Evolutionary conservation across 2,329 filamentous ascomycete genomes (phyloP).

Genomic region (Aspergillus sp.): DNA sequence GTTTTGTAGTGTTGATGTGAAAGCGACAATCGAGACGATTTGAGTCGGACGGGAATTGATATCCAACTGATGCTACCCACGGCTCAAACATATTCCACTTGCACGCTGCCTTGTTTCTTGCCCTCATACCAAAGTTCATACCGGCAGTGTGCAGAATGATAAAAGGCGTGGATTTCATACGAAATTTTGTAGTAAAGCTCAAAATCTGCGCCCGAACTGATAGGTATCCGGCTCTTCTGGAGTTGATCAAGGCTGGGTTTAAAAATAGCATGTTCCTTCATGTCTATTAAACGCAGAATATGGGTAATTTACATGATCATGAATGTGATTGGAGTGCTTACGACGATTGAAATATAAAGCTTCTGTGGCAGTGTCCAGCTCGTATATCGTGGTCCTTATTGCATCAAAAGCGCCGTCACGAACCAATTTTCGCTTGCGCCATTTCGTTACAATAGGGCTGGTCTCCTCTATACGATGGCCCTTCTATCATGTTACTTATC

Average conservation of each 20-base stretch:
- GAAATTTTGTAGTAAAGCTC: constrained; percentile 12
- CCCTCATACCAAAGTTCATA: constrained; percentile 21
- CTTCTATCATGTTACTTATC: constrained; percentile 1
- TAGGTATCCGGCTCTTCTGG: constrained; percentile 9
- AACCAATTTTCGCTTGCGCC: not conserved
- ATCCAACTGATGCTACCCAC: no score
- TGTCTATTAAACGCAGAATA: constrained; percentile 1
- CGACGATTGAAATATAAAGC: constrained; percentile 14
- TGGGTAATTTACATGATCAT: no score
- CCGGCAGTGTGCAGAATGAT: constrained; percentile 21
- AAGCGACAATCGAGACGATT: no score
- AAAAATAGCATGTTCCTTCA: constrained; percentile 20
- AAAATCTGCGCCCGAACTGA: constrained; percentile 9
- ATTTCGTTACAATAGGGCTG: constrained; percentile 6
- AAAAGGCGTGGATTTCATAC: constrained; percentile 18
- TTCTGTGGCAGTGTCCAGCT: constrained; percentile 6
- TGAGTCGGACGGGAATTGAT: no score
- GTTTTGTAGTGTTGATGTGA: no score
- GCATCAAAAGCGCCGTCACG: not conserved
- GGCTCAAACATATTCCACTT: constrained; percentile 19
- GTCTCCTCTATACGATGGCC: constrained; percentile 20
- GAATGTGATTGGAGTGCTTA: not conserved
- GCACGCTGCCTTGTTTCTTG: constrained; percentile 18
- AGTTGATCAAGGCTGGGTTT: constrained; percentile 15
- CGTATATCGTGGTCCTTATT: constrained; percentile 1